These are phyloP conservation scores for Cytospora mali DNA, from an alignment of 2,329 filamentous ascomycete species.

Conservation along the genomic window DNA sequence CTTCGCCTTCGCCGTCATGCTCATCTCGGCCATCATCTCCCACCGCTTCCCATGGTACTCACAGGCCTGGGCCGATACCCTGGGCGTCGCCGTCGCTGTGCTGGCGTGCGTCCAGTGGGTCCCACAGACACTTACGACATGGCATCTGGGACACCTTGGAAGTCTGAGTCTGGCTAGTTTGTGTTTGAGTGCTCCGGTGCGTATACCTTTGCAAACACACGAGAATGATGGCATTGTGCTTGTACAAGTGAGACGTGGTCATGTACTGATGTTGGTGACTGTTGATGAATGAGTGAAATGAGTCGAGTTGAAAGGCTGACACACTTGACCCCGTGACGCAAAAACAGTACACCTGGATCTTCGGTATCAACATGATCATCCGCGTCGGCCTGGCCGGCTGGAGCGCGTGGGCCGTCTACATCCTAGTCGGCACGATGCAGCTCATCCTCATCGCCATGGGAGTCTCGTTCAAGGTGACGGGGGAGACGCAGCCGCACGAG, in stretches of 20 bases:
- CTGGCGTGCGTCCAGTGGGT: slow-evolving; percentile 33
- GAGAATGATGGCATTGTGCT: too few relatives aligned
- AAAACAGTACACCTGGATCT: slow-evolving; percentile 34
- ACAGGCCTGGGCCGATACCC: slow-evolving; percentile 30
- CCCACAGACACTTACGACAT: slow-evolving; percentile 30
- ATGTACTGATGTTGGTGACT: not conserved
- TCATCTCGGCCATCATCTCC: slow-evolving; percentile 29
- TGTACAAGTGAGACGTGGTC: too few relatives aligned
- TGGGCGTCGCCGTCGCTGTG: slow-evolving; percentile 29
- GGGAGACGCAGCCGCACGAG: slow-evolving; percentile 18
- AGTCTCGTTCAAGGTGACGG: slow-evolving; percentile 28
- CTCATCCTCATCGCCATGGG: slow-evolving; percentile 30
- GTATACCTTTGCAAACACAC: too few relatives aligned
- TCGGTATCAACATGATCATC: slow-evolving; percentile 29
- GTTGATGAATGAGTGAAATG: not conserved
- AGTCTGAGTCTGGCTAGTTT: slow-evolving; percentile 30
- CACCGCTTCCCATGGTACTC: slow-evolving; percentile 26
- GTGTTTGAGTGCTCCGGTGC: slow-evolving; percentile 23
- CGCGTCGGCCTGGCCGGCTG: slow-evolving; percentile 30
- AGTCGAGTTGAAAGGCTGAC: not conserved
- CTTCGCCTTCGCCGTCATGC: slow-evolving; percentile 27
- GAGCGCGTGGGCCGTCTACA: slow-evolving; percentile 31
- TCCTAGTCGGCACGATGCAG: slow-evolving; percentile 32
- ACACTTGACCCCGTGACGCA: not conserved
- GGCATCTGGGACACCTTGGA: slow-evolving; percentile 28